A percentile compares a stretch with the other conserved stretches of the same genome.
Evolutionary conservation across 148 eudicot species (phyloP).

Genomic region (Rhododendron henanense): DNA sequence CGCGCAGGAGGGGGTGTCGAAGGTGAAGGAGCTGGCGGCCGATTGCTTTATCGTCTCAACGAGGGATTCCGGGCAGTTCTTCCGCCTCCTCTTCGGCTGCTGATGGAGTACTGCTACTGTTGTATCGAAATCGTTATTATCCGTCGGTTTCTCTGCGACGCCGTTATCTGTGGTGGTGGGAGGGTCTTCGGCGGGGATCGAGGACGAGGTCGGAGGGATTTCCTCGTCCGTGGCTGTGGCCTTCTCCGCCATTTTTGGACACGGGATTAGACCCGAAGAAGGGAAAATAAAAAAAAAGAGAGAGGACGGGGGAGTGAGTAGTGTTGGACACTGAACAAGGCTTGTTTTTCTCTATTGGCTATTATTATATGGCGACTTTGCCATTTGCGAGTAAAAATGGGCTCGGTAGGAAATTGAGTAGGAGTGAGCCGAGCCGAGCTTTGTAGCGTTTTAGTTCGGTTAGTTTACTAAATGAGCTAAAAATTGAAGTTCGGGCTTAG

Average conservation of each 20-base stretch:
- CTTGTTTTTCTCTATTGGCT: not conserved
- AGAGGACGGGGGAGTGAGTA: not conserved
- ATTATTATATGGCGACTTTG: not conserved
- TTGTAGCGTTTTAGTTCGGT: too few species aligned
- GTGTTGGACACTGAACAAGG: not conserved
- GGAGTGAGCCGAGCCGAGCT: too few species aligned
- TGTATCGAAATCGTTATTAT: not conserved
- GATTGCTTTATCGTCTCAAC: not conserved
- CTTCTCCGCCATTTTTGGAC: conserved; percentile 4
- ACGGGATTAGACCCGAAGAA: not conserved
- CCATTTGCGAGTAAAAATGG: not conserved
- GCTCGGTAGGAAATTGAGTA: too few species aligned
- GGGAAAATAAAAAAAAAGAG: not conserved
- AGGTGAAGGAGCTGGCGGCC: conserved; percentile 17
- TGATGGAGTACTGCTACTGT: not conserved
- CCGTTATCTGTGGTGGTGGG: not conserved
- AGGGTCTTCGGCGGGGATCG: conserved; percentile 3
- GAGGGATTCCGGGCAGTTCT: conserved; percentile 21
- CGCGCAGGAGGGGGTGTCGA: conserved; percentile 11
- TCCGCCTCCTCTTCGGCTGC: conserved; percentile 21
- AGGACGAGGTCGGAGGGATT: not conserved
- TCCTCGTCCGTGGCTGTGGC: not conserved
- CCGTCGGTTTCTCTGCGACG: not conserved
- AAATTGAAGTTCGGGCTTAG: too few species aligned
- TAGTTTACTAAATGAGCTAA: too few species aligned